Percentiles rank a stretch among this genome's conserved stretches.
Conservation (phyloP, 2,329 filamentous ascomycete species). For the Coniochaeta pulveracea region DNA sequence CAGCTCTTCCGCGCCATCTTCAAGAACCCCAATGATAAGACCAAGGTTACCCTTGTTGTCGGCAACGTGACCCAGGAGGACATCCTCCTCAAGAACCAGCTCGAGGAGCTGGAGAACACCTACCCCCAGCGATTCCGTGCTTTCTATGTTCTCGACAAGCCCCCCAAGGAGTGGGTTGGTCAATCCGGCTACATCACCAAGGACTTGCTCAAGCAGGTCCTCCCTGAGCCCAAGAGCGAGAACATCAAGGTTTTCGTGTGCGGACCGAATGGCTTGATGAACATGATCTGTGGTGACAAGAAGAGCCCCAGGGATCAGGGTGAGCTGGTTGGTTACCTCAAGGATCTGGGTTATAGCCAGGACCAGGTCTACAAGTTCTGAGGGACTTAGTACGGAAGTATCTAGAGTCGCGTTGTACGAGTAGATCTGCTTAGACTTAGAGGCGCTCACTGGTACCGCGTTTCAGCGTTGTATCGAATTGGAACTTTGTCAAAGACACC, state of each 20-base stretch:
- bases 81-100: conserved; percentile 80
- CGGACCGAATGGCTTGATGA: conserved; percentile 86
- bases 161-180: conserved; percentile 64
- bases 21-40: conserved; percentile 93
- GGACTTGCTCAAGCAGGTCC: conserved; percentile 86
- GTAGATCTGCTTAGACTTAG: conserved; percentile 43
- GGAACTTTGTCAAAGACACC: too few relatives aligned
- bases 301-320: conserved; percentile 89
- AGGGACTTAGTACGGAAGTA: too few relatives aligned
- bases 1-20: conserved; percentile 87
- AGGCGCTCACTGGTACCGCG: too few relatives aligned
- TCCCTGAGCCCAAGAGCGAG: conserved; percentile 82
- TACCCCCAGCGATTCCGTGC: conserved; percentile 91
- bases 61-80: conserved; percentile 85
- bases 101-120: conserved; percentile 80
- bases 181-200: conserved; percentile 75
- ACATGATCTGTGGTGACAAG: conserved; percentile 83
- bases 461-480: too few relatives aligned
- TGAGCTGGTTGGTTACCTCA: conserved; percentile 68
- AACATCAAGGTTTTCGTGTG: conserved; percentile 97
- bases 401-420: too few relatives aligned
- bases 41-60: conserved; percentile 91
- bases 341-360: conserved; percentile 38
- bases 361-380: conserved; percentile 97
- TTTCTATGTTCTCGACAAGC: conserved; percentile 88